Evolutionary conservation across 83 land plant species (phyloP).

Genomic region (Picea abies): DNA sequence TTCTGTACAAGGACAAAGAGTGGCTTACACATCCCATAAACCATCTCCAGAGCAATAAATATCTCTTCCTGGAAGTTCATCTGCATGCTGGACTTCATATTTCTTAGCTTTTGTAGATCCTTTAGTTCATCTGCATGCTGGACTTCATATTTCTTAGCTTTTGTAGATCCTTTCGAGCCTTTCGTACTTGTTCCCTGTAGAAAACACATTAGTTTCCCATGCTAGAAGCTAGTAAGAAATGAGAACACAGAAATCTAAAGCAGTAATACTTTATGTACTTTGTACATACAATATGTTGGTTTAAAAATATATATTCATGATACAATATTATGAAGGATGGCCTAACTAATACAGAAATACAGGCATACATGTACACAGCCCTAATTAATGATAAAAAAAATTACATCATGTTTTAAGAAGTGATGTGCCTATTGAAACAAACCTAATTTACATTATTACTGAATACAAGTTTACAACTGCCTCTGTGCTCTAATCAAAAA

Average conservation of each 20-base stretch:
- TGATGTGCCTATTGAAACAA: too few relatives aligned
- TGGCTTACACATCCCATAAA: conserved; percentile 47
- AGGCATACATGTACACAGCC: background rate
- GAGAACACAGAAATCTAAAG: background rate
- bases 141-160: conserved; percentile 1
- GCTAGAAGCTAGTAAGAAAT: background rate
- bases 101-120: background rate
- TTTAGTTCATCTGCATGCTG: conserved; percentile 54
- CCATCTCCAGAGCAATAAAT: conserved; percentile 37
- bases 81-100: conserved; percentile 32
- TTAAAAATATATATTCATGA: background rate
- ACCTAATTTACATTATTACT: too few relatives aligned
- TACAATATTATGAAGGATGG: background rate
- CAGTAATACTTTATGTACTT: background rate
- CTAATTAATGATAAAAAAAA: too few relatives aligned
- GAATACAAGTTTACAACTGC: too few relatives aligned
- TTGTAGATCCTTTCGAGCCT: background rate
- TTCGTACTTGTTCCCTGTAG: background rate
- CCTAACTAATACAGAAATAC: background rate
- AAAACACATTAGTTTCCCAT: background rate
- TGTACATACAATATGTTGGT: background rate
- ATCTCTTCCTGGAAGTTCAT: conserved; percentile 51
- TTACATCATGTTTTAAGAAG: too few relatives aligned
- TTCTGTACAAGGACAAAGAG: background rate
- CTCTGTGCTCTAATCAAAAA: too few relatives aligned